Evolutionary conservation across 106 monocot genomes (phyloP).

Genomic region (Dendrobium huoshanense): DNA sequence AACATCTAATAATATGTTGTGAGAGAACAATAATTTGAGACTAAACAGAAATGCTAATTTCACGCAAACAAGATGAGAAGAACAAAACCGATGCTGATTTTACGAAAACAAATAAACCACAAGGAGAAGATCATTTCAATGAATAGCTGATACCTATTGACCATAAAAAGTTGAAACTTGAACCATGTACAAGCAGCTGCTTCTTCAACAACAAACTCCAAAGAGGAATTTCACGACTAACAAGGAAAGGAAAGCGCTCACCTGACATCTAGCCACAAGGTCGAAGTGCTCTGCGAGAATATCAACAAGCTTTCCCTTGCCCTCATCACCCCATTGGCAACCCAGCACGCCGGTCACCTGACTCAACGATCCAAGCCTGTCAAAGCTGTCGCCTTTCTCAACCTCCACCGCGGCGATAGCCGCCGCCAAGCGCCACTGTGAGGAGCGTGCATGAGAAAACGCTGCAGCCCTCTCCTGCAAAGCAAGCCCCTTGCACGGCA

Average conservation of each 20-base stretch:
- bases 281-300: slow-evolving; percentile 71
- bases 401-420: slow-evolving; percentile 14
- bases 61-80: neutral
- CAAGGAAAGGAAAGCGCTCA: neutral
- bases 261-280: slow-evolving; percentile 84
- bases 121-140: too few relatives aligned
- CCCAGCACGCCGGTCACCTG: slow-evolving; percentile 76
- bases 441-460: neutral
- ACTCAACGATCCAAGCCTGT: slow-evolving; percentile 55
- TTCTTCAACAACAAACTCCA: neutral
- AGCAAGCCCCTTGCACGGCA: neutral
- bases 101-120: too few relatives aligned
- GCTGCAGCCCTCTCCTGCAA: neutral
- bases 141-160: too few relatives aligned
- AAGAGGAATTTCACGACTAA: neutral
- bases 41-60: neutral
- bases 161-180: neutral
- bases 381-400: slow-evolving; percentile 17
- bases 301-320: slow-evolving; percentile 87
- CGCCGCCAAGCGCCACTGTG: slow-evolving; percentile 13
- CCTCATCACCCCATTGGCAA: slow-evolving; percentile 87
- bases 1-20: too few relatives aligned
- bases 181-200: neutral
- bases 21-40: too few relatives aligned
- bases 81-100: too few relatives aligned